Evolutionary conservation across 179 eudicot genomes (phyloP).

Genomic region (Spinacia oleracea): DNA sequence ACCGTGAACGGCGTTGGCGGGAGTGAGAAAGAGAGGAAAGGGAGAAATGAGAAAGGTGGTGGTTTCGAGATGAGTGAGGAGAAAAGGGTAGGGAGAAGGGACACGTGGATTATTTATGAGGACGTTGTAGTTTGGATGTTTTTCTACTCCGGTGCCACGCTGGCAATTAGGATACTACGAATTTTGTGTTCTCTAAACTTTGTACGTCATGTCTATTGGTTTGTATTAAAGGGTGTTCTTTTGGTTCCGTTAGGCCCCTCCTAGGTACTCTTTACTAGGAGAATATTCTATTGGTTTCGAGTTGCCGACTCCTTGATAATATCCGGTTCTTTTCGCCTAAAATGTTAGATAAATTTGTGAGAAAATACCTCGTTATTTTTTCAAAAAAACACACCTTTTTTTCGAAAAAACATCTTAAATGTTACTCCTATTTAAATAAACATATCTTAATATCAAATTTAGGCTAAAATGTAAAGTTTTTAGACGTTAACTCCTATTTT

Average conservation of each 20-base stretch:
- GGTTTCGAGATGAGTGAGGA: background rate
- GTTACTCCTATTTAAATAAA: too few species aligned
- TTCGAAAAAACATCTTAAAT: too few species aligned
- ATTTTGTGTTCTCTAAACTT: background rate
- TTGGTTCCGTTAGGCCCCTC: background rate
- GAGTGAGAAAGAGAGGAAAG: slow-evolving; percentile 11
- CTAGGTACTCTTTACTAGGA: too few species aligned
- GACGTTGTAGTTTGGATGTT: background rate
- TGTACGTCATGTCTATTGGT: background rate
- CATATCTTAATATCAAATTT: too few species aligned
- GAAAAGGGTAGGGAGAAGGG: background rate
- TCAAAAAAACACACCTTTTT: too few species aligned
- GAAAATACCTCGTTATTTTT: too few species aligned
- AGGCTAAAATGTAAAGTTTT: too few species aligned
- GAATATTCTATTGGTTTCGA: too few species aligned
- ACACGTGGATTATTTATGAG: slow-evolving; percentile 18
- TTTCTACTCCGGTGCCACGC: slow-evolving; percentile 15
- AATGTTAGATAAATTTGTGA: too few species aligned
- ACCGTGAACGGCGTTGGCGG: slow-evolving; percentile 38
- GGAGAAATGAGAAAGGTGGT: background rate
- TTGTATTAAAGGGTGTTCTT: background rate
- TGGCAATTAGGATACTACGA: background rate
- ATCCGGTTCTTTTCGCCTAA: too few species aligned
- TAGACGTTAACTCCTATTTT: too few species aligned
- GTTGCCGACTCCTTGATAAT: too few species aligned